Conservation (phyloP, 192 early-diverging fungal genomes). For the Bifiguratus adelaidae region DNA sequence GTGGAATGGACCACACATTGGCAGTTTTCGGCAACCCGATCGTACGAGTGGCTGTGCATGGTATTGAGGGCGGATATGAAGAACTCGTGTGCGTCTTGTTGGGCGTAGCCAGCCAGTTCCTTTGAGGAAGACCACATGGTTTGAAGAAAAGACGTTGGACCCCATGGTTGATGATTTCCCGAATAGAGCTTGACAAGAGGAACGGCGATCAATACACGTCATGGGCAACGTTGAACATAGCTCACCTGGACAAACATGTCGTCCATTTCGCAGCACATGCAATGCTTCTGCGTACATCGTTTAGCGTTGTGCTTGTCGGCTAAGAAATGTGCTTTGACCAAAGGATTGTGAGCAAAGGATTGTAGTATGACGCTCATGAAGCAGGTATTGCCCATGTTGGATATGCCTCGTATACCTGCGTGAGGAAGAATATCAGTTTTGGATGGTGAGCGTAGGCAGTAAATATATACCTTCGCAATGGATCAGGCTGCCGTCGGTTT, state of each 20-base stretch:
- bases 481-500: slow-evolving; percentile 23
- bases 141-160: slow-evolving; percentile 73
- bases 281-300: slow-evolving; percentile 50
- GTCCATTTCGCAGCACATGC: slow-evolving; percentile 94
- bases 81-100: slow-evolving; percentile 98
- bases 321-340: slow-evolving; percentile 84
- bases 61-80: slow-evolving; percentile 83
- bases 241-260: slow-evolving; percentile 63
- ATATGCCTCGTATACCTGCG: slow-evolving; percentile 72
- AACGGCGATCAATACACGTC: not conserved
- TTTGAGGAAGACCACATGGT: slow-evolving; percentile 82
- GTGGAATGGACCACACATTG: slow-evolving; percentile 82
- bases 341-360: slow-evolving; percentile 83
- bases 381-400: slow-evolving; percentile 92
- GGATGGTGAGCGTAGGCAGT: too few relatives aligned
- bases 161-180: slow-evolving; percentile 60
- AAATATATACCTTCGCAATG: slow-evolving; percentile 44
- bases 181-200: slow-evolving; percentile 45
- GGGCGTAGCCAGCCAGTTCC: slow-evolving; percentile 84
- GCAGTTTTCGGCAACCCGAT: slow-evolving; percentile 31
- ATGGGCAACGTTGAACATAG: not conserved
- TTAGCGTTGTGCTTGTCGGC: slow-evolving; percentile 74
- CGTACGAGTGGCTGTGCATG: slow-evolving; percentile 43
- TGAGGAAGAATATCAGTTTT: slow-evolving; percentile 18
- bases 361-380: slow-evolving; percentile 95